A percentile compares a stretch with the other conserved stretches of the same genome.
Evolutionary conservation across 768 basidiomycete genomes (phyloP).

Genomic region (Suillus plorans): DNA sequence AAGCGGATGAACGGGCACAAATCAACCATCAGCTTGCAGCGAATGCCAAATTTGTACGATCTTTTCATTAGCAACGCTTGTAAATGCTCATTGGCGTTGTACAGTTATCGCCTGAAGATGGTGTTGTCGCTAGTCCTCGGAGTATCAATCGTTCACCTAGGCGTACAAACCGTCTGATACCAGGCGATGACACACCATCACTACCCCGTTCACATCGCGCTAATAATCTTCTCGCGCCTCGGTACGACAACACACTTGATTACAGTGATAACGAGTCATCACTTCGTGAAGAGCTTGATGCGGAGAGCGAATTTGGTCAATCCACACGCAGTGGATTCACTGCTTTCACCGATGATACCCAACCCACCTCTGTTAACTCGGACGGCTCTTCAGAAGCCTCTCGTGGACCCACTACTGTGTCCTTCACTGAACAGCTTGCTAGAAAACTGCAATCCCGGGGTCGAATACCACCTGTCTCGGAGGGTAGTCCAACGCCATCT

Average conservation of each 20-base stretch:
- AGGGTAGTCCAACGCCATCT: slow-evolving; percentile 35
- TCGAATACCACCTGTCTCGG: slow-evolving; percentile 38
- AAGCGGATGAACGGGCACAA: slow-evolving; percentile 78
- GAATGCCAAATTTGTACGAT: slow-evolving; percentile 67
- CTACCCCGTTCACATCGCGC: slow-evolving; percentile 39
- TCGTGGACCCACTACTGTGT: slow-evolving; percentile 40
- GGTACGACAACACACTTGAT: slow-evolving; percentile 42
- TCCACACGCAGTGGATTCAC: slow-evolving; percentile 37
- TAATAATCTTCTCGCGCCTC: slow-evolving; percentile 43
- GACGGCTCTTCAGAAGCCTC: slow-evolving; percentile 38
- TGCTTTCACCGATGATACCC: slow-evolving; percentile 50
- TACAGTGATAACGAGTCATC: slow-evolving; percentile 44
- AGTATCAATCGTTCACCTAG: slow-evolving; percentile 71
- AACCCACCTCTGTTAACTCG: slow-evolving; percentile 56
- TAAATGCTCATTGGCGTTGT: slow-evolving; percentile 15
- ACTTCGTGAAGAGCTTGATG: slow-evolving; percentile 48
- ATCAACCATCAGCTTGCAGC: slow-evolving; percentile 82
- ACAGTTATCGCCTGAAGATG: slow-evolving; percentile 63
- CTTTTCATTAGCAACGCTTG: neutral
- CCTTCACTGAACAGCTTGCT: slow-evolving; percentile 62
- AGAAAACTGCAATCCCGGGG: slow-evolving; percentile 56
- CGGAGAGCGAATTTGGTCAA: slow-evolving; percentile 55
- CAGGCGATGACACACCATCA: slow-evolving; percentile 39
- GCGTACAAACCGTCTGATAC: slow-evolving; percentile 40
- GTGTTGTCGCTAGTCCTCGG: slow-evolving; percentile 61